A percentile compares a stretch with the other conserved stretches of the same genome.
Evolutionary conservation across 192 early-diverging fungal species (phyloP).

Genomic region (Entomortierella chlamydospora): DNA sequence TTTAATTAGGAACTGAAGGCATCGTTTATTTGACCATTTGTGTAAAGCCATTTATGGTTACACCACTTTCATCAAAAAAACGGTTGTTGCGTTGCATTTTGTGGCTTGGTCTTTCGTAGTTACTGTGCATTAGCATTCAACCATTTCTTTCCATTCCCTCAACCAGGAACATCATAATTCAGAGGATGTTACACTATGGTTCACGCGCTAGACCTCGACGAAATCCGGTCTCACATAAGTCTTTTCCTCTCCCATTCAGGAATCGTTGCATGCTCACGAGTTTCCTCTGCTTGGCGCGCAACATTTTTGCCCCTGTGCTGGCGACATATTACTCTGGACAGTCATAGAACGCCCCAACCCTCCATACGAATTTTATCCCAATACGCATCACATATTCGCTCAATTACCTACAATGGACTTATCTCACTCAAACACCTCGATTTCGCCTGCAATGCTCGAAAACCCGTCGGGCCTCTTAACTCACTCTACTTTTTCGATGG

Average conservation of each 20-base stretch:
- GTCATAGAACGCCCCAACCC: background rate
- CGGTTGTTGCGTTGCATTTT: too few relatives aligned
- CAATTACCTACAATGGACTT: background rate
- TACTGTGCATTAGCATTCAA: too few relatives aligned
- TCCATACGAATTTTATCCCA: background rate
- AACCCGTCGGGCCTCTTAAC: background rate
- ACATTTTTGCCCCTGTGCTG: background rate
- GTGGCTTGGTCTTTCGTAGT: too few relatives aligned
- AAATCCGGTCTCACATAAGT: background rate
- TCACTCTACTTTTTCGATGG: background rate
- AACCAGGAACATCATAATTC: too few relatives aligned
- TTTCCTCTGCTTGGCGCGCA: background rate
- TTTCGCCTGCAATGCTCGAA: background rate
- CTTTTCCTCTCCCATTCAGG: background rate
- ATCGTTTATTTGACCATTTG: too few relatives aligned
- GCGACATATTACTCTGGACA: background rate
- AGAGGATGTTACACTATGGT: background rate
- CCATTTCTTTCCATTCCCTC: too few relatives aligned
- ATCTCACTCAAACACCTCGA: background rate
- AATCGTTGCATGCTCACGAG: background rate
- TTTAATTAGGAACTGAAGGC: too few relatives aligned
- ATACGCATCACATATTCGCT: conserved; percentile 3
- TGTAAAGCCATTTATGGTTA: too few relatives aligned
- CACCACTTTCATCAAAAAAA: too few relatives aligned
- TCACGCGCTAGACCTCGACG: background rate